phyloP scores from a whole-genome alignment of 176 grass and related monocot genomes.

The Oryza meyeriana region DNA sequence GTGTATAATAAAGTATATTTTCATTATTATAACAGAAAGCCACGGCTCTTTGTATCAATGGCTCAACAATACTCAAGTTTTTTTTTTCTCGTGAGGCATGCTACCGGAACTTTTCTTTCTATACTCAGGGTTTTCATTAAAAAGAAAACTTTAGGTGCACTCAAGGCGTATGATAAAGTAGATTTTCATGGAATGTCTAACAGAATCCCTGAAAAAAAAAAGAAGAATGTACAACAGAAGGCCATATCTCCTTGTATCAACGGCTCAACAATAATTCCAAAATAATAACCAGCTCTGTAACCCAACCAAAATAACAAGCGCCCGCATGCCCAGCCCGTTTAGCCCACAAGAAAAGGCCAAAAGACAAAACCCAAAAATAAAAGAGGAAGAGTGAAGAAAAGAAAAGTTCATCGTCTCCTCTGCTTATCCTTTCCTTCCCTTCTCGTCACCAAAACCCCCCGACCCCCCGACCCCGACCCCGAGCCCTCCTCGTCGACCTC shows the following conservation, averaged over 20 bases:
- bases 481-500: neutral
- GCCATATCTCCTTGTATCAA: too few species aligned
- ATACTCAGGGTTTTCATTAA: neutral
- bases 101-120: too few species aligned
- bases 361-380: neutral
- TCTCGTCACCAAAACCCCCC: constrained; percentile 24
- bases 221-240: neutral
- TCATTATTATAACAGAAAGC: too few species aligned
- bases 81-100: too few species aligned
- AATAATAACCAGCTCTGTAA: neutral
- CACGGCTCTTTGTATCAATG: too few species aligned
- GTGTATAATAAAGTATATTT: too few species aligned
- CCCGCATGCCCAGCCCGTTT: neutral
- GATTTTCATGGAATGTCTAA: neutral
- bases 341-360: neutral
- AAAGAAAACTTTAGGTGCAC: neutral
- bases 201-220: too few species aligned
- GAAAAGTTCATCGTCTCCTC: neutral
- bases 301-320: neutral
- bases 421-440: constrained; percentile 42
- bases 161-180: neutral
- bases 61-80: too few species aligned
- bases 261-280: neutral
- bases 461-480: constrained; percentile 4
- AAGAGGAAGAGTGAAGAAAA: neutral